Evolutionary conservation across 805 yeast species (phyloP), one percentile per base, ranked within the genome.

Genomic region (Teunomyces stri): DNA sequence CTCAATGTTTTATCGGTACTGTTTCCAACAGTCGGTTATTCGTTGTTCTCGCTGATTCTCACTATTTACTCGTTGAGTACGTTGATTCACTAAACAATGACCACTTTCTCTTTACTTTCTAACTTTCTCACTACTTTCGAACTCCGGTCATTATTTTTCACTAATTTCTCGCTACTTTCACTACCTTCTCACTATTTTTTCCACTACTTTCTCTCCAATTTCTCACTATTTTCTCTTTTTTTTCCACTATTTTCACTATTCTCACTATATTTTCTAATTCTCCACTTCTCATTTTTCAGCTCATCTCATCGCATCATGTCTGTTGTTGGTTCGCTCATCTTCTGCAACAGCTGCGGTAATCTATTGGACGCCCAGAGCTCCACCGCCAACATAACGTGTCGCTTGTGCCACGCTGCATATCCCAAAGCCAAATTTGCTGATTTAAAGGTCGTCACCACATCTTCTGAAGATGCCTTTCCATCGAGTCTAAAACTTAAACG

Each of bases 401-500:
- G 68, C 42, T 64, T 77, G 21, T 80, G 85, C 56, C 50, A 63
- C 15, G 72, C 68, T 47, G 46, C 64, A 30, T 79, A 78, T 51
- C 70, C 66, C 54, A 62, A 78, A 46, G 58, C 70, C 53, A 75
- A 79, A 45, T 91, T 89, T 61, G 81, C 86, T 30, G 82, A 88
- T 61, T 75, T 92, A 61, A 85, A 87, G 61, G 98, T 94, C 41
- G 82, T 86, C 31, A 94, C 99, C 3, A 79, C 80, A 47, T 89
- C 97, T 0, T 81, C 96, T 0, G 90, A 87, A 31, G 94, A 89
- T 64, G 97, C 98, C 0, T 94, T 94, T 69, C 98, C 98, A 21
- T 90, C 97, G 7, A 68, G 84, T 3, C 71, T 94, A 51, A 81
- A 82, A 57, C 75, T 89, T 56, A 89, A 91, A 62, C 79, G 87